These are phyloP conservation scores for Diplocarpon rosae DNA, from an alignment of 2,329 filamentous ascomycete species.

Conservation along the genomic window DNA sequence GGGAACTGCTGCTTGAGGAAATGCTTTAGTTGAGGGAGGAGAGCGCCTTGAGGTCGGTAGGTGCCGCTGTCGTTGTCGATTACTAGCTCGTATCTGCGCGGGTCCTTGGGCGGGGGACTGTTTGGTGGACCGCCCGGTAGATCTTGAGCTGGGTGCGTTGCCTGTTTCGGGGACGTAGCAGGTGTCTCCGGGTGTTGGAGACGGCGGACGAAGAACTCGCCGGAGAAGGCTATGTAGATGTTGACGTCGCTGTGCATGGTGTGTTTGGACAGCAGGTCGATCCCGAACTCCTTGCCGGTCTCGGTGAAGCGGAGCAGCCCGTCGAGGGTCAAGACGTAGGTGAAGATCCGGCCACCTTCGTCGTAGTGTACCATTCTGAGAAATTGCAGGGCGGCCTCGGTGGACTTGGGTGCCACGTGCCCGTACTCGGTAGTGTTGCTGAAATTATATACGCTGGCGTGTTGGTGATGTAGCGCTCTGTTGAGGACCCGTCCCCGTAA, in stretches of 20 bases:
- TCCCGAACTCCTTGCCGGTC: constrained; percentile 89
- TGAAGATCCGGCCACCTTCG: constrained; percentile 77
- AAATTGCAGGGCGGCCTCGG: constrained; percentile 67
- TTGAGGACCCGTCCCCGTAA: constrained; percentile 71
- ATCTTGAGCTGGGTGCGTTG: constrained; percentile 41
- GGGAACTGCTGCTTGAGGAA: constrained; percentile 68
- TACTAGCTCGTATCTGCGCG: constrained; percentile 65
- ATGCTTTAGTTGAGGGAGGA: constrained; percentile 58
- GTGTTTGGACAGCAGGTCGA: constrained; percentile 88
- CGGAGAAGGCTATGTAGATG: constrained; percentile 82
- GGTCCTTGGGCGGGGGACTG: constrained; percentile 34
- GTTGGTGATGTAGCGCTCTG: constrained; percentile 81
- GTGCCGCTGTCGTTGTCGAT: constrained; percentile 96
- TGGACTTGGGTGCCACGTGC: constrained; percentile 51
- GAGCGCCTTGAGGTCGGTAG: constrained; percentile 72
- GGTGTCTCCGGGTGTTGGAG: constrained; percentile 41
- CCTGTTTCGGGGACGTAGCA: constrained; percentile 33
- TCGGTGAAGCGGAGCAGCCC: constrained; percentile 84
- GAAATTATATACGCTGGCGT: constrained; percentile 81
- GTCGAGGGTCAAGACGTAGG: constrained; percentile 84
- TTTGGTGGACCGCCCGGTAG: constrained; percentile 37
- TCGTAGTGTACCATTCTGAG: constrained; percentile 80
- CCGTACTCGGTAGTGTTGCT: constrained; percentile 66
- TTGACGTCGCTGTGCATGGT: constrained; percentile 94
- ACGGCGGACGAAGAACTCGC: constrained; percentile 82